A percentile compares a stretch with the other conserved stretches of the same genome.
These are phyloP conservation scores for Ascomycota sp. DNA, from an alignment of 2,329 filamentous ascomycete genomes.

Conservation along the genomic window DNA sequence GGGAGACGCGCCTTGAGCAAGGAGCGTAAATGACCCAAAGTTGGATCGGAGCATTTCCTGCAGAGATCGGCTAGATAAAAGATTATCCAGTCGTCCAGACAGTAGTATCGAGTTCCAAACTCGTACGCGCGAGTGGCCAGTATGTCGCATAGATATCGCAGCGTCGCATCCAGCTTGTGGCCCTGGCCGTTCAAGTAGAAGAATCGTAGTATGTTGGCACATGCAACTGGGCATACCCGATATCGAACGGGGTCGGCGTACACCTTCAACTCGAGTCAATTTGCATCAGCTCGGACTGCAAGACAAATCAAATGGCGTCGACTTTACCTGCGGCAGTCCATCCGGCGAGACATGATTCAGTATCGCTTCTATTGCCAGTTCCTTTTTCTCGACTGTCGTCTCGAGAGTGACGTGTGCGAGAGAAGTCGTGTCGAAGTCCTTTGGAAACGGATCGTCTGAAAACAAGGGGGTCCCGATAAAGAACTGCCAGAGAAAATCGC, in stretches of 20 bases:
- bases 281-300: not conserved
- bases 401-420: slow-evolving; percentile 1
- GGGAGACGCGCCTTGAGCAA: not conserved
- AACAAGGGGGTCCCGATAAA: slow-evolving; percentile 1
- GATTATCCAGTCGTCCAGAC: slow-evolving; percentile 1
- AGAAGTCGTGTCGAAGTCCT: slow-evolving; percentile 2
- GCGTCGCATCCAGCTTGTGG: not conserved
- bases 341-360: slow-evolving; percentile 1
- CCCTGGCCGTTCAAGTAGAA: slow-evolving; percentile 1
- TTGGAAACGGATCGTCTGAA: not conserved
- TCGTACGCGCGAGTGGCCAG: slow-evolving; percentile 1
- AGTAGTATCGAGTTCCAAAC: slow-evolving; percentile 1
- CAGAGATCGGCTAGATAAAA: slow-evolving; percentile 1
- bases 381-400: not conserved
- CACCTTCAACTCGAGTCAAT: not conserved
- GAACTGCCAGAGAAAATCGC: slow-evolving; percentile 1
- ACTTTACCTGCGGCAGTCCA: slow-evolving; percentile 1
- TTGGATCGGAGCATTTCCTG: not conserved
- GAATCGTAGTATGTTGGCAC: slow-evolving; percentile 2
- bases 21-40: not conserved
- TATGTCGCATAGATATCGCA: slow-evolving; percentile 1
- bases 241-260: slow-evolving; percentile 1
- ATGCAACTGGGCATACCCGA: slow-evolving; percentile 1
- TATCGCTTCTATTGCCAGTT: slow-evolving; percentile 1
- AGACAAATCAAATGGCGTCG: too few relatives aligned